Conservation (phyloP, 2,329 filamentous ascomycete species). For the Parafenestella ontariensis region DNA sequence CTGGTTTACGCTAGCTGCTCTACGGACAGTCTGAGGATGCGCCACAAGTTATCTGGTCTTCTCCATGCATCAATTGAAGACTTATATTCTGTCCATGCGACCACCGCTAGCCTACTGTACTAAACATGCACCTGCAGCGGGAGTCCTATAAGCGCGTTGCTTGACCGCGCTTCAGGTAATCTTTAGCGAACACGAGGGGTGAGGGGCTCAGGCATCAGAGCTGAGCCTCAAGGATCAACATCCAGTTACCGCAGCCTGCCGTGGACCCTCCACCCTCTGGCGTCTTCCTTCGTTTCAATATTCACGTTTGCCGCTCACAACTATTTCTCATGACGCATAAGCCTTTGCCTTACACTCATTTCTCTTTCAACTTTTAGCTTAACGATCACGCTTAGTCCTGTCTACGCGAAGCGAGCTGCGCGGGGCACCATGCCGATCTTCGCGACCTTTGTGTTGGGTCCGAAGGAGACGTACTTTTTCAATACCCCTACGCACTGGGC, state of each 20-base stretch:
- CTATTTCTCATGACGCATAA: neutral
- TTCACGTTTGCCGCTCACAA: neutral
- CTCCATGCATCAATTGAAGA: neutral
- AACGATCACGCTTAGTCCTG: neutral
- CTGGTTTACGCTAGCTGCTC: neutral
- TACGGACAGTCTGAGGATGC: neutral
- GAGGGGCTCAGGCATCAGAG: slow-evolving; percentile 6
- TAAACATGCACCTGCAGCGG: slow-evolving; percentile 12
- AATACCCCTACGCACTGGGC: slow-evolving; percentile 45
- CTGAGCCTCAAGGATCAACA: slow-evolving; percentile 7
- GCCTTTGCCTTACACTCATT: no score
- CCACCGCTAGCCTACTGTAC: neutral
- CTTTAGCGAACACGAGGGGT: slow-evolving; percentile 24
- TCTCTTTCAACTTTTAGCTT: neutral
- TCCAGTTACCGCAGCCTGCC: neutral
- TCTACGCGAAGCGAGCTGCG: neutral
- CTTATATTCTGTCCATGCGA: neutral
- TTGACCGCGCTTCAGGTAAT: slow-evolving; percentile 9
- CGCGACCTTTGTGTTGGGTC: slow-evolving; percentile 36
- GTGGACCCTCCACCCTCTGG: neutral
- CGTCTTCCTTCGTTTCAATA: neutral
- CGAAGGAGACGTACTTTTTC: slow-evolving; percentile 41
- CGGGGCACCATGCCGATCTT: slow-evolving; percentile 32
- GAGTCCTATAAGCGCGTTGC: slow-evolving; percentile 5
- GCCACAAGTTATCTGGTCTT: neutral